phyloP scores from a whole-genome alignment of 2,329 filamentous ascomycete genomes.

The Colletotrichum viniferum region DNA sequence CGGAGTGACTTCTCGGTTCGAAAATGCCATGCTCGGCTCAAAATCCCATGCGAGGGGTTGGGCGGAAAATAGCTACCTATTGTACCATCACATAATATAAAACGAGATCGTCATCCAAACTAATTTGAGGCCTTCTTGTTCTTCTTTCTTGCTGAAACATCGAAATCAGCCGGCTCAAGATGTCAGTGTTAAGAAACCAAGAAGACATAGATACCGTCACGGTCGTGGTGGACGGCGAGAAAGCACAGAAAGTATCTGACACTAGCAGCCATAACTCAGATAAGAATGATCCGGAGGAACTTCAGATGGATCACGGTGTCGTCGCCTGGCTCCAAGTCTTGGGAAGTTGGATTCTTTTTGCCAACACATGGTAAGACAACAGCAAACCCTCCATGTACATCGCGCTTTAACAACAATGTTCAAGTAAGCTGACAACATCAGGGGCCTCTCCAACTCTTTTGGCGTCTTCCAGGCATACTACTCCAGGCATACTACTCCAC shows the following conservation, averaged over 20 bases:
- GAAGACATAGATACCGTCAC: not conserved
- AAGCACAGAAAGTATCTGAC: not conserved
- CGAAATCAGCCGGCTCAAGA: not conserved
- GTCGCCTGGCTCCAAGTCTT: conserved; percentile 54
- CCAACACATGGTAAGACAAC: conserved; percentile 41
- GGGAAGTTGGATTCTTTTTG: conserved; percentile 52
- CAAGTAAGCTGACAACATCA: conserved; percentile 23
- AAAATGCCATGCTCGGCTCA: not conserved
- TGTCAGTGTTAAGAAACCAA: not conserved
- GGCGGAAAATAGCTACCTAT: not conserved
- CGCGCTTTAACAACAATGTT: no score
- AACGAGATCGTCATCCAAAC: not conserved
- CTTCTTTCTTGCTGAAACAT: not conserved
- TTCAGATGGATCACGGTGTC: conserved; percentile 27
- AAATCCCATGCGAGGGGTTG: not conserved
- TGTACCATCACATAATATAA: not conserved
- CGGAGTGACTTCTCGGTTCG: not conserved
- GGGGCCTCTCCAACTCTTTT: conserved; percentile 48
- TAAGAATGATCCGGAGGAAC: not conserved
- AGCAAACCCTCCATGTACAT: no score
- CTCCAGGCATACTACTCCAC: conserved; percentile 50
- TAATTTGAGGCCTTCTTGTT: not conserved
- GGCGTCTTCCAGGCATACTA: conserved; percentile 62
- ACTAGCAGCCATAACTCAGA: not conserved
- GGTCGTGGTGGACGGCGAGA: not conserved